Conservation (phyloP, 352 stramenopile genomes). For the Globisporangium mamillatum region DNA sequence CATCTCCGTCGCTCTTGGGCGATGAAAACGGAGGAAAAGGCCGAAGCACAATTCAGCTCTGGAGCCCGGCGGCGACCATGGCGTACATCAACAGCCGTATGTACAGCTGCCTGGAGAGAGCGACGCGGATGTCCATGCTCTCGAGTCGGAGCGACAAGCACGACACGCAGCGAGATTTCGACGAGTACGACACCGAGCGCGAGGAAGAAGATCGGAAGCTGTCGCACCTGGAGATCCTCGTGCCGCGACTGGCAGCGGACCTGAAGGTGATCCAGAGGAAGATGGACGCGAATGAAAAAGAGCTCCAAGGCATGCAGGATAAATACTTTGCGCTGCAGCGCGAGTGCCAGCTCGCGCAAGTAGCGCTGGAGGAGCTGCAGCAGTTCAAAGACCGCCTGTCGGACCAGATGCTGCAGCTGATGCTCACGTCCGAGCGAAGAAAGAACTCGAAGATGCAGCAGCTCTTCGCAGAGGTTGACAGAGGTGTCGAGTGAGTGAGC, state of each 20-base stretch:
- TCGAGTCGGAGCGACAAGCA: slow-evolving; percentile 19
- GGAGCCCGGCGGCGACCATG: slow-evolving; percentile 35
- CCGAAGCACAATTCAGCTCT: slow-evolving; percentile 18
- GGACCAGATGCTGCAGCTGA: slow-evolving; percentile 76
- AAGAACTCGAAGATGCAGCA: slow-evolving; percentile 77
- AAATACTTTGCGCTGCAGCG: slow-evolving; percentile 38
- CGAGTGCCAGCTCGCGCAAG: slow-evolving; percentile 49
- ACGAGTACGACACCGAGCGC: slow-evolving; percentile 39
- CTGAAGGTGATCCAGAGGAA: slow-evolving; percentile 49
- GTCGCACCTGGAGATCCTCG: slow-evolving; percentile 59
- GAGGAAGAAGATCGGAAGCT: slow-evolving; percentile 49
- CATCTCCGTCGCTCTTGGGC: slow-evolving; percentile 27
- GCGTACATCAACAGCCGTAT: slow-evolving; percentile 64
- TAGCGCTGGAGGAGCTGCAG: slow-evolving; percentile 69
- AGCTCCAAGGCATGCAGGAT: slow-evolving; percentile 33
- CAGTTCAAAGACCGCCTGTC: slow-evolving; percentile 73
- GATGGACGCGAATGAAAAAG: slow-evolving; percentile 38
- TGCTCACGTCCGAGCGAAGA: slow-evolving; percentile 55
- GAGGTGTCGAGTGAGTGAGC: background rate
- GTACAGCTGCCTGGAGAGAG: slow-evolving; percentile 58
- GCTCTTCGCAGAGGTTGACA: slow-evolving; percentile 68
- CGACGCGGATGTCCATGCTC: slow-evolving; percentile 22
- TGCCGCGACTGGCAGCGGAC: slow-evolving; percentile 49
- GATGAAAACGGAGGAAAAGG: background rate
- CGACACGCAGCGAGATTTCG: slow-evolving; percentile 21